Evolutionary conservation across 2,329 filamentous ascomycete species (phyloP).

Genomic region (Ampelomyces quisqualis): DNA sequence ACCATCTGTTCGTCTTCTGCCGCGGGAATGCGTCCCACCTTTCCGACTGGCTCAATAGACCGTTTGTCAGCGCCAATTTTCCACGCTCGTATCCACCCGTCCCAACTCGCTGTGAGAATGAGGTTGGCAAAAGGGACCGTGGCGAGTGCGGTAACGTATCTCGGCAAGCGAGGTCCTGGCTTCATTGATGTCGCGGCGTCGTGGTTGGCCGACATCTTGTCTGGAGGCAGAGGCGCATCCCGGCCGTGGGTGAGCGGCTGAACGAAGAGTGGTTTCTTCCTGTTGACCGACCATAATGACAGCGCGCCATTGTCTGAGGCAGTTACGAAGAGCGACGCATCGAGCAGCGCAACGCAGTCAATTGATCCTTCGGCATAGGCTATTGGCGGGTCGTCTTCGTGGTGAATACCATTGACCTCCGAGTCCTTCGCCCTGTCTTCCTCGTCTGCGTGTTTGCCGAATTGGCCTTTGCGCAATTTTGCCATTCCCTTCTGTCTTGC

Average conservation of each 20-base stretch:
- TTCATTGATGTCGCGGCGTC: slow-evolving; percentile 56
- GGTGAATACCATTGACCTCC: slow-evolving; percentile 37
- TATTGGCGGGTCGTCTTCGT: slow-evolving; percentile 42
- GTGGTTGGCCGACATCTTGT: slow-evolving; percentile 66
- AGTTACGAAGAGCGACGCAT: slow-evolving; percentile 85
- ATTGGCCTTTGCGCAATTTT: slow-evolving; percentile 39
- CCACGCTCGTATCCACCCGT: slow-evolving; percentile 85
- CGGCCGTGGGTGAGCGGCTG: slow-evolving; percentile 81
- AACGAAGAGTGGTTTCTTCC: slow-evolving; percentile 90
- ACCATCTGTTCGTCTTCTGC: slow-evolving; percentile 14
- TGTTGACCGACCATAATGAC: slow-evolving; percentile 82
- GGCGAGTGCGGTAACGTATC: slow-evolving; percentile 87
- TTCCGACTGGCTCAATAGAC: slow-evolving; percentile 67
- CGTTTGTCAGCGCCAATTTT: slow-evolving; percentile 75
- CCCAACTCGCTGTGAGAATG: slow-evolving; percentile 91
- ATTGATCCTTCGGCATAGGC: slow-evolving; percentile 75
- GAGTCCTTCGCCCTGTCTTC: slow-evolving; percentile 55
- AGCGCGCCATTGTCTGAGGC: slow-evolving; percentile 89
- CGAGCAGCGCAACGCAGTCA: slow-evolving; percentile 88
- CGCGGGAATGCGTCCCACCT: slow-evolving; percentile 53
- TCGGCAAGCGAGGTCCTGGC: slow-evolving; percentile 61
- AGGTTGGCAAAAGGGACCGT: slow-evolving; percentile 89
- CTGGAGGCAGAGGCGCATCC: slow-evolving; percentile 67
- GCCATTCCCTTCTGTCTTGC: slow-evolving; percentile 43
- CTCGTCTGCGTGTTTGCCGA: slow-evolving; percentile 33